Evolutionary conservation across 306 rosid species (phyloP), one percentile per base, ranked within the genome.

Genomic region (Begonia masoniana): DNA sequence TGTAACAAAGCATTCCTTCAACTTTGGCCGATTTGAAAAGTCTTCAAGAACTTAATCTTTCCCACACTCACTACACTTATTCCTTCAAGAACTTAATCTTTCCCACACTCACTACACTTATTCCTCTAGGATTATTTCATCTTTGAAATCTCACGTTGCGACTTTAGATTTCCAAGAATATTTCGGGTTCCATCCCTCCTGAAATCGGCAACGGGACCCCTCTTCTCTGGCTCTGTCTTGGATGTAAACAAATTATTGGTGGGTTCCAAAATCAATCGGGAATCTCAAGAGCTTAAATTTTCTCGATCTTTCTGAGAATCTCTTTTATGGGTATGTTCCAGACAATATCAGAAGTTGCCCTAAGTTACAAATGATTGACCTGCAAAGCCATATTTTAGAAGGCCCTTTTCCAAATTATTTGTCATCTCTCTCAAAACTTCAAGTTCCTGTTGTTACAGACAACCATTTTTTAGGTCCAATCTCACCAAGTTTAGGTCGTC

Each of bases 231-330:
- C 81, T 87, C 39, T 89, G 83, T 71, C 77, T 87, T 41, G 83
- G 94, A 14, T 74, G 83, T 55, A 87, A 87, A 67, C n/a, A 11
- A n/a, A 76, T 87, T 47, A 63, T 71, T 2, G 94, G 89, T 54
- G 41, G 80, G 77, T 81, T 51, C 94, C 94, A 2, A 77, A 51
- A 31, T 84, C 78, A 71, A 72, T 88, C 7, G 85, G 96, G 10
- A 61, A 57, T 62, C 76, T 88, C 15, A 67, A 54, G 11, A 67
- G 55, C 56, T 80, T 88, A 9, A 65, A 53, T 54, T 88, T 84
- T 63, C 96, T 88, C 67, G 96, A 88, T 62, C 74, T 88, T 54
- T 81, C 94, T 9, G 76, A 69, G 54, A 88, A 84, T 66, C 79
- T 56, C 53, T 80, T 88, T 31, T 67, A 67, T 4, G 92, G 96